These are phyloP conservation scores for Lactarius sp. DNA, from an alignment of 768 basidiomycete genomes.

Conservation along the genomic window DNA sequence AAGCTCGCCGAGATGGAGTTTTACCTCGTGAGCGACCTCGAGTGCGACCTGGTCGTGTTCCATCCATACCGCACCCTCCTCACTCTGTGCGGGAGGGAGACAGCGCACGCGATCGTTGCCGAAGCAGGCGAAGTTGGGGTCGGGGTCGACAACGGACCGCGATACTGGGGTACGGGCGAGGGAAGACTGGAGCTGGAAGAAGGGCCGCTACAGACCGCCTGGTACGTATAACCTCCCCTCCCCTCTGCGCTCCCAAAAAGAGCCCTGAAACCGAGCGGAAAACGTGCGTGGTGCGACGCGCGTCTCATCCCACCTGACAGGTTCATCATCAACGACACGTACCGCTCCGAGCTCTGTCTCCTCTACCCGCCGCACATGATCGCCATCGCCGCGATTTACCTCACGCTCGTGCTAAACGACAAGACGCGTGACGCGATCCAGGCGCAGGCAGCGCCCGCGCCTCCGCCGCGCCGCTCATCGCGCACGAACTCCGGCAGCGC, in stretches of 20 bases:
- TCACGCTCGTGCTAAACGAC: constrained; percentile 72
- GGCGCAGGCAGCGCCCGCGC: constrained; percentile 29
- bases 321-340: constrained; percentile 97
- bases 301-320: constrained; percentile 36
- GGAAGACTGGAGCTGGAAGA: constrained; percentile 74
- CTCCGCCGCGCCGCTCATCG: constrained; percentile 52
- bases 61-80: constrained; percentile 92
- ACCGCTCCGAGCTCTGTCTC: constrained; percentile 89
- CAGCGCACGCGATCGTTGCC: constrained; percentile 40
- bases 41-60: constrained; percentile 88
- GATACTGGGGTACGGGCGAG: constrained; percentile 79
- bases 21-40: constrained; percentile 93
- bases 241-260: not conserved
- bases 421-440: constrained; percentile 46
- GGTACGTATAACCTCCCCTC: constrained; percentile 46
- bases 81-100: constrained; percentile 64
- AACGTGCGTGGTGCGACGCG: not conserved
- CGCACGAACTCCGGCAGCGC: constrained; percentile 38
- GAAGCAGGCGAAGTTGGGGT: constrained; percentile 53
- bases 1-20: constrained; percentile 99
- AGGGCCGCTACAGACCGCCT: constrained; percentile 82
- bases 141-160: constrained; percentile 50
- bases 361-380: constrained; percentile 93
- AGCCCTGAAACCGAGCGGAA: not conserved
- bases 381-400: constrained; percentile 86